These are phyloP conservation scores for Epichloe elymi DNA, from an alignment of 2,329 filamentous ascomycete genomes.

Conservation along the genomic window DNA sequence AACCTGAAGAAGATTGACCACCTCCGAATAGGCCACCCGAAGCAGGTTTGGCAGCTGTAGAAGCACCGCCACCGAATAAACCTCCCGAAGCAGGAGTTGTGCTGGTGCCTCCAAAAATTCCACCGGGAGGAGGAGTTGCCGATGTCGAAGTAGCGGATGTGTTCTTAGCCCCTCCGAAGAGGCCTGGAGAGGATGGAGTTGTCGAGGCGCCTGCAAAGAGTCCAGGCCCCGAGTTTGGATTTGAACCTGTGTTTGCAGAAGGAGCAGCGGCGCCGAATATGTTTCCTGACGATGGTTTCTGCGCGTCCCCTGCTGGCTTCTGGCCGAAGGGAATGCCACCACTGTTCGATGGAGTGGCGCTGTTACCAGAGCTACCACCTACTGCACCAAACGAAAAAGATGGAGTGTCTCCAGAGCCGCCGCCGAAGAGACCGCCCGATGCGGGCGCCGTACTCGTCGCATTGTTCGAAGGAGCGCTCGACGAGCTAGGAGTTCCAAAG, in stretches of 20 bases:
- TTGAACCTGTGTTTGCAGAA: constrained; percentile 15
- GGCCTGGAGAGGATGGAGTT: constrained; percentile 8
- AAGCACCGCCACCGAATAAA: constrained; percentile 6
- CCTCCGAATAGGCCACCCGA: constrained; percentile 14
- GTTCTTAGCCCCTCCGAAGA: constrained; percentile 9
- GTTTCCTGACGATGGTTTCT: constrained; percentile 16
- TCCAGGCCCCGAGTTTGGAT: constrained; percentile 11
- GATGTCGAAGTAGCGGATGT: constrained; percentile 6
- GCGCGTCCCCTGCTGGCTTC: constrained; percentile 14
- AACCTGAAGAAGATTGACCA: constrained; percentile 5
- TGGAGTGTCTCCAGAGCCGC: constrained; percentile 16
- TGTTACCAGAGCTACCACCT: constrained; percentile 10
- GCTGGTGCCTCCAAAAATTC: constrained; percentile 11
- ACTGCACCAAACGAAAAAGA: constrained; percentile 27
- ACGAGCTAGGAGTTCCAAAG: constrained; percentile 23
- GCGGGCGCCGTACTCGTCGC: constrained; percentile 26
- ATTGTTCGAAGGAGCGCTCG: constrained; percentile 19
- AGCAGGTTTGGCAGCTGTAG: constrained; percentile 14
- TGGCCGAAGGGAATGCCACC: constrained; percentile 20
- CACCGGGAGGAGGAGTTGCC: constrained; percentile 9
- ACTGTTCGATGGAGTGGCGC: constrained; percentile 16
- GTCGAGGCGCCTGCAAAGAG: constrained; percentile 18
- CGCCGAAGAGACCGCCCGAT: constrained; percentile 28
- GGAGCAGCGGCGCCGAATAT: constrained; percentile 14
- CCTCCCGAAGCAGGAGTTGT: constrained; percentile 5